Base-by-base conservation (phyloP, 2,329 filamentous ascomycete genomes). In the Alternaria triticimaculans region DNA sequence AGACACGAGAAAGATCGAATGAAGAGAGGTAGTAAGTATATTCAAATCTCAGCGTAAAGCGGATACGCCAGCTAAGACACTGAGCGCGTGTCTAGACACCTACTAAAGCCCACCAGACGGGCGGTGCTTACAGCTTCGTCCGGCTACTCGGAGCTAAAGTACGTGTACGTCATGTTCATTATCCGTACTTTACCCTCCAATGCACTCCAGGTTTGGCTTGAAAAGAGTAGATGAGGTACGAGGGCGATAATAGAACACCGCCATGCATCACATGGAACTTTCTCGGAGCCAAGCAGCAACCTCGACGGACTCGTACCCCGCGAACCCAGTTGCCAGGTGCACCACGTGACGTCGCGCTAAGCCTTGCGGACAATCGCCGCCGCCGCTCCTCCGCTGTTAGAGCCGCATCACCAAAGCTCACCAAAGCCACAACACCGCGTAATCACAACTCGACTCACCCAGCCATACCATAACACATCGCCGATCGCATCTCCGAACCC, bases 331-430 rank as follows among this genome's bases (percentile, higher is more conserved):
- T 43, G 59, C 25, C 43, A 60, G 44, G 25, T 14, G 41, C 18
- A 43, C 50, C 70, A 73, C 70, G 70, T 73, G 70, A 73, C 48
- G 48, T 50, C 45, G 58, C 62, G 64, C 63, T 64, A 64, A 66
- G 67, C 60, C 54, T 43, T 55, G 53, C 51, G 56, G 62, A 58
- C 62, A 58, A 58, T 65, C 59, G 58, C 60, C 66, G 58, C 60
- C 66, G 67, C 67, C 23, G 53, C 61, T 55, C 59, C 63, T 59
- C 66, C 57, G 60, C 62, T 33, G 45, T 57, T 53, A 57, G 63
- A 68, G 64, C 62, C 68, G 65, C 72, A 70, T 66, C 65, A 62
- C 65, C 37, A 46, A 62, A 66, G 61, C 65, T 57, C 46, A 49
- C 46, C 28, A 51, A 54, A 46, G 26, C 37, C 51, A 48, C 51